These are phyloP conservation scores for Logfia minima DNA, from an alignment of 129 eudicot species.

Conservation along the genomic window DNA sequence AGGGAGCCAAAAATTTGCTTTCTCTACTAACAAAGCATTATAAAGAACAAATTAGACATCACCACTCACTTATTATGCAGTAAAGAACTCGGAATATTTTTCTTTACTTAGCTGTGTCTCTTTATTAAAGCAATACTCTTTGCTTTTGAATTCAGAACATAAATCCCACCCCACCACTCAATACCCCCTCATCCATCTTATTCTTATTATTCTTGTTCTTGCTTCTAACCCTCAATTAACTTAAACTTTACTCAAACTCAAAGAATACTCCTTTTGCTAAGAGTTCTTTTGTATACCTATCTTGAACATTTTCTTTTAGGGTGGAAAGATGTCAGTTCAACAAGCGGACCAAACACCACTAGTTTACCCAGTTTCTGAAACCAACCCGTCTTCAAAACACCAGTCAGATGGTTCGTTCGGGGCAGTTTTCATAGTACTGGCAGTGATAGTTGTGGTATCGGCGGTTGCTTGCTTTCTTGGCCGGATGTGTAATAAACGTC, in stretches of 20 bases:
- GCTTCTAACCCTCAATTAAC: slow-evolving; percentile 27
- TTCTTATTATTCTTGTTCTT: slow-evolving; percentile 32
- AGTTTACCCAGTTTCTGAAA: slow-evolving; percentile 39
- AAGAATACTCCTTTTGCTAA: slow-evolving; percentile 11
- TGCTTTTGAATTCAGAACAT: slow-evolving; percentile 39
- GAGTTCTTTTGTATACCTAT: not conserved
- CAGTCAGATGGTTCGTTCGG: slow-evolving; percentile 39
- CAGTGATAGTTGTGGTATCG: slow-evolving; percentile 38
- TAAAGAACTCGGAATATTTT: slow-evolving; percentile 34
- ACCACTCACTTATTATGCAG: slow-evolving; percentile 40
- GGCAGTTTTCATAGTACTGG: slow-evolving; percentile 41
- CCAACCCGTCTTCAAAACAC: slow-evolving; percentile 23
- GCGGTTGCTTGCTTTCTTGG: slow-evolving; percentile 42
- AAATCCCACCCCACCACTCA: slow-evolving; percentile 27
- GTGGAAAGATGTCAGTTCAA: slow-evolving; percentile 29
- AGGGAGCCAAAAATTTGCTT: slow-evolving; percentile 46
- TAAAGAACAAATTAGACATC: slow-evolving; percentile 40
- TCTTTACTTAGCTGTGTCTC: slow-evolving; percentile 37
- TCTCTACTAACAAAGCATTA: slow-evolving; percentile 47
- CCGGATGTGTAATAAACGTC: slow-evolving; percentile 35
- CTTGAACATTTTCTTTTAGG: not conserved
- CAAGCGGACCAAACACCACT: slow-evolving; percentile 32
- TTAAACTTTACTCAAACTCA: slow-evolving; percentile 32
- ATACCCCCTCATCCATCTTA: slow-evolving; percentile 22
- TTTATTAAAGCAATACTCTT: slow-evolving; percentile 40